Evolutionary conservation across 23 red algal species (phyloP).

Genomic region (Cyanidiococcus yangmingshanensis): DNA sequence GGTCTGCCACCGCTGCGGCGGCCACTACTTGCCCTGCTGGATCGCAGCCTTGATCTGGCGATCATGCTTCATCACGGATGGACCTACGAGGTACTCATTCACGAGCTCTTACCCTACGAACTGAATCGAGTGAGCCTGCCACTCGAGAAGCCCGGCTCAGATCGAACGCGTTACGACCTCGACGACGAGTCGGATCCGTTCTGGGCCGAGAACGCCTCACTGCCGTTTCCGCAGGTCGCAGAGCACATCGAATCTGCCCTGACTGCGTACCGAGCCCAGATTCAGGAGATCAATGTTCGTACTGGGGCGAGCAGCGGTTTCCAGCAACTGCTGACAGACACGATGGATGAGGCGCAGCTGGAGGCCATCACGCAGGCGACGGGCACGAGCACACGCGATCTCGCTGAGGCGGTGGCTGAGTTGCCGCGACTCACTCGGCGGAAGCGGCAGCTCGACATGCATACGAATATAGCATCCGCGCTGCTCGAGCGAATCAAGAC

Average conservation of each 20-base stretch:
- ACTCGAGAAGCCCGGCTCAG: not conserved
- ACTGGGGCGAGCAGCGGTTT: slow-evolving; percentile 23
- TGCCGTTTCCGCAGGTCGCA: slow-evolving; percentile 89
- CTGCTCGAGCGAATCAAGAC: slow-evolving; percentile 88
- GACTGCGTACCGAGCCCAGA: slow-evolving; percentile 53
- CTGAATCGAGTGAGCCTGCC: slow-evolving; percentile 72
- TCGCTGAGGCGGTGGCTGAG: slow-evolving; percentile 59
- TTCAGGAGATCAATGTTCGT: slow-evolving; percentile 58
- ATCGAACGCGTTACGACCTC: slow-evolving; percentile 45
- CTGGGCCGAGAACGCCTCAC: slow-evolving; percentile 62
- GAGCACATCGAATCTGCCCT: slow-evolving; percentile 84
- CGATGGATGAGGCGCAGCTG: slow-evolving; percentile 13
- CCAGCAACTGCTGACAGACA: slow-evolving; percentile 9
- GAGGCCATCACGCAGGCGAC: slow-evolving; percentile 21
- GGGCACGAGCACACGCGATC: slow-evolving; percentile 31
- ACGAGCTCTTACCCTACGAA: slow-evolving; percentile 66
- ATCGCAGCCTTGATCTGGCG: slow-evolving; percentile 65
- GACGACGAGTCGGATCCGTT: slow-evolving; percentile 67
- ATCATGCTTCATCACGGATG: slow-evolving; percentile 99
- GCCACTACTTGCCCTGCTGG: slow-evolving; percentile 76
- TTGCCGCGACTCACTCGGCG: slow-evolving; percentile 60
- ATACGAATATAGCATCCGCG: slow-evolving; percentile 91
- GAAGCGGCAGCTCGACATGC: slow-evolving; percentile 76
- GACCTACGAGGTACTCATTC: slow-evolving; percentile 92
- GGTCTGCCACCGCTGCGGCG: slow-evolving; percentile 29